Conservation (phyloP, 139 green algal species). For the Coccomyxa sp. region DNA sequence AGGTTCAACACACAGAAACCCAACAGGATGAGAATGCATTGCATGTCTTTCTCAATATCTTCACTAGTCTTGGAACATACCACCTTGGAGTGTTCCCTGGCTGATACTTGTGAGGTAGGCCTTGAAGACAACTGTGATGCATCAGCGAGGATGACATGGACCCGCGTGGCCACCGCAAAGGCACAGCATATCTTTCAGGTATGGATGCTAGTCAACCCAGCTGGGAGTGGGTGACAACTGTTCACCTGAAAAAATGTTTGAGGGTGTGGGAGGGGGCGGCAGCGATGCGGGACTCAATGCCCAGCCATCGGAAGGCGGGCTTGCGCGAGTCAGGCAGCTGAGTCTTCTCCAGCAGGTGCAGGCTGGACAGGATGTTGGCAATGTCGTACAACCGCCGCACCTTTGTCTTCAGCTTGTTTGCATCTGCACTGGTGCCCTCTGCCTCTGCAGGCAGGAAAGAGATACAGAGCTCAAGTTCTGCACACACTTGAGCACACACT, state of each 20-base stretch:
- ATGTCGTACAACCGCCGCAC: constrained; percentile 73
- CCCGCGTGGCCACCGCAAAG: too few relatives aligned
- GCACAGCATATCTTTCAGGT: too few relatives aligned
- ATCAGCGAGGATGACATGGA: too few relatives aligned
- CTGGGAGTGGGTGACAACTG: neutral
- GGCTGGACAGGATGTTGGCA: constrained; percentile 61
- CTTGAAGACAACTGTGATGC: too few relatives aligned
- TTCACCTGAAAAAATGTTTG: neutral
- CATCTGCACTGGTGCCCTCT: constrained; percentile 11
- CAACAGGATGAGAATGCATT: too few relatives aligned
- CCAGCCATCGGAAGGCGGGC: constrained; percentile 46
- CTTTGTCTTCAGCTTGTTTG: constrained; percentile 53
- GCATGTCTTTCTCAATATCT: too few relatives aligned
- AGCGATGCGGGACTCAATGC: neutral
- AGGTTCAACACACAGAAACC: too few relatives aligned
- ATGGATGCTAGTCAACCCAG: too few relatives aligned
- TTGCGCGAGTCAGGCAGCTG: constrained; percentile 35
- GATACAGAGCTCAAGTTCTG: neutral
- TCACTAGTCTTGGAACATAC: too few relatives aligned
- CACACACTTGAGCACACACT: neutral
- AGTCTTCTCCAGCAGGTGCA: constrained; percentile 50
- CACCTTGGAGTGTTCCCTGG: too few relatives aligned
- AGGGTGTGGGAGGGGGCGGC: neutral
- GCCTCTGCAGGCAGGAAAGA: neutral
- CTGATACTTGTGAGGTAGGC: too few relatives aligned